Base-by-base conservation (phyloP, 2,329 filamentous ascomycete genomes). In the Juglanconis sp. region DNA sequence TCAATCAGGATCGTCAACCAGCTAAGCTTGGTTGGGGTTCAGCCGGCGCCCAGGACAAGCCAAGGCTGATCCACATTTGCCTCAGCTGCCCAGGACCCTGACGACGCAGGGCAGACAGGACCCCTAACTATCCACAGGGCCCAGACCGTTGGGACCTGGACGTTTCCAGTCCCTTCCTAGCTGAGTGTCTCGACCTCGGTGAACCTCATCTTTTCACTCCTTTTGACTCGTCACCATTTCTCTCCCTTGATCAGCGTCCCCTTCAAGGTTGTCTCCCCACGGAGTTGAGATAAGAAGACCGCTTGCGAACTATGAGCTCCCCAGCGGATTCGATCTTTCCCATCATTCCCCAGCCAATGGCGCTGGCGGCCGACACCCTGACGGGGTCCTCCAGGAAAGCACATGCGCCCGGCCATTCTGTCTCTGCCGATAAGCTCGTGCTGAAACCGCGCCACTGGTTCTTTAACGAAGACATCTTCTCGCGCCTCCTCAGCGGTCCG, bases 311-410 rank as follows among this genome's bases (percentile, higher is more conserved):
- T 63, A 63, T 63, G 61, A 56, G 32, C 5, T 63, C 51, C 8
- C 61, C 5, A 38, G 30, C 36, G 32, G 50, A 51, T 17, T 17
- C 57, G 5, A 40, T 52, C 51, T 57, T 63, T 5, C 61, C 57
- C 11, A 36, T 63, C 50, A 63, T 61, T 2, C 57, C 61, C 46
- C 57, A 56, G 57, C 61, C 61, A n/a, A 57, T 63, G 46, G 57
- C 61, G 61, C 54, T 63, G 50, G 57, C 61, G n/a, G 53, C 55
- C 4, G 55, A 57, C 17, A 59, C 61, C 4, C 42, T 60, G 11
- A 48, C 58, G 7, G 57, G 57, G 50, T 30, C 61, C 32, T 11
- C 53, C 8, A 30, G 50, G 51, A 49, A 30, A 36, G 38, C 38
- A 42, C 11, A 42, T 42, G 40, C 61, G 8, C 57, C 53, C 17